A percentile compares a stretch with the other conserved stretches of the same genome.
phyloP scores from a whole-genome alignment of 2,329 filamentous ascomycete genomes.

The Ophiostoma triangulosporum region DNA sequence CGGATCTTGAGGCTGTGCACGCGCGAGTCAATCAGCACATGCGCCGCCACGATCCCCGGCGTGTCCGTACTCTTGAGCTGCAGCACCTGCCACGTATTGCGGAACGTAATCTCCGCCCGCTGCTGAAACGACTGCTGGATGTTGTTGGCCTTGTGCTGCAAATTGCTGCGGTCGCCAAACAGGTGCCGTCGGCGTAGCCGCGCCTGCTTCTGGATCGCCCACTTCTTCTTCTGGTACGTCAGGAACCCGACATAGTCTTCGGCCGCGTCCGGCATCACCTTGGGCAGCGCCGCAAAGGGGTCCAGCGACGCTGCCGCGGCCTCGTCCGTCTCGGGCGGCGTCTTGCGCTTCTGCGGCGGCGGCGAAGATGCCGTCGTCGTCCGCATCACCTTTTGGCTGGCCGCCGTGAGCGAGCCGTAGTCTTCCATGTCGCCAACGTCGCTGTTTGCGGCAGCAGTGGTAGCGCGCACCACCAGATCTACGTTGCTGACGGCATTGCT shows the following conservation, averaged over 20 bases:
- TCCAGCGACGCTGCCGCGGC: conserved; percentile 40
- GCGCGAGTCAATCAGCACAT: conserved; percentile 86
- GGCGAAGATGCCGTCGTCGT: conserved; percentile 24
- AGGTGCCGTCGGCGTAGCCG: conserved; percentile 74
- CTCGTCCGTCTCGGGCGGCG: conserved; percentile 45
- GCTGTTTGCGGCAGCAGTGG: background rate
- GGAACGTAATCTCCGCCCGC: conserved; percentile 80
- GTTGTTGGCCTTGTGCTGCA: conserved; percentile 25
- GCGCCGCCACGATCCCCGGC: conserved; percentile 76
- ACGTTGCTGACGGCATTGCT: conserved; percentile 18
- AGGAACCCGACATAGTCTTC: conserved; percentile 83
- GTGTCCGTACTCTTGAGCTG: conserved; percentile 73
- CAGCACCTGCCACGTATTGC: conserved; percentile 87
- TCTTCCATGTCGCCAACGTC: conserved; percentile 60
- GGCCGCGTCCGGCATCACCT: conserved; percentile 69
- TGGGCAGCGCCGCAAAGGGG: conserved; percentile 69
- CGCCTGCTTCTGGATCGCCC: conserved; percentile 93
- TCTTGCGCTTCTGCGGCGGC: conserved; percentile 55
- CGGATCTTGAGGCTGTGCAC: conserved; percentile 79
- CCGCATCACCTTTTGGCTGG: conserved; percentile 33
- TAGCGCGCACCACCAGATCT: conserved; percentile 27
- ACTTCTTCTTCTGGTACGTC: conserved; percentile 94
- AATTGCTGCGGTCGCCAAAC: conserved; percentile 60
- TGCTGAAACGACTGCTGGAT: conserved; percentile 69
- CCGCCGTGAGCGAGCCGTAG: conserved; percentile 36